Percentiles rank a stretch among this genome's conserved stretches.
These are phyloP conservation scores for Chimonanthus salicifolius DNA, from an alignment of 164 flowering plant genomes.

Conservation along the genomic window DNA sequence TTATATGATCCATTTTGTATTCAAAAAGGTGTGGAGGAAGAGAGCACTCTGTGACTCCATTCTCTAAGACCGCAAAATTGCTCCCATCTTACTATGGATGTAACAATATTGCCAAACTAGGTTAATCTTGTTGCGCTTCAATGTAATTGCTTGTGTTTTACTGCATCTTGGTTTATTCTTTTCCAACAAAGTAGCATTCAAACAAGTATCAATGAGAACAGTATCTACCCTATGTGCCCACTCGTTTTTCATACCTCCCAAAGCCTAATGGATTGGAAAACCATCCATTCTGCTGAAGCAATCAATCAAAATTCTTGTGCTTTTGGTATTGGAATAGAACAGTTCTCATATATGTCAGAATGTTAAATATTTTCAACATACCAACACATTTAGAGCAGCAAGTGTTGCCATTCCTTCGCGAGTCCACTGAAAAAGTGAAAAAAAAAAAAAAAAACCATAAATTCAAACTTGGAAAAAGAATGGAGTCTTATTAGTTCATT, in stretches of 20 bases:
- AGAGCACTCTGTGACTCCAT: too few relatives aligned
- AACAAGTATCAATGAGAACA: too few relatives aligned
- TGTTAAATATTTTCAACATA: constrained; percentile 16
- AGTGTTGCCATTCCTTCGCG: constrained; percentile 99
- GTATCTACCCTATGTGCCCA: not conserved
- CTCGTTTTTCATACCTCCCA: not conserved
- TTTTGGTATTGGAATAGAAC: not conserved
- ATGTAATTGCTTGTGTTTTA: too few relatives aligned
- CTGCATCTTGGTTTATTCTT: too few relatives aligned
- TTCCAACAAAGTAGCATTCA: too few relatives aligned
- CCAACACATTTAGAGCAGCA: constrained; percentile 95
- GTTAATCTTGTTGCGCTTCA: too few relatives aligned
- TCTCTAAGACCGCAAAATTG: too few relatives aligned
- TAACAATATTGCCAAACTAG: too few relatives aligned
- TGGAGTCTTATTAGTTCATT: not conserved
- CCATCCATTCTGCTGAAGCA: not conserved
- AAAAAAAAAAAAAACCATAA: not conserved
- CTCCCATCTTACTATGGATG: too few relatives aligned
- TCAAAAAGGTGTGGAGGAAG: too few relatives aligned
- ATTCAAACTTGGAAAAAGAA: not conserved
- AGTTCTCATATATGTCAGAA: not conserved
- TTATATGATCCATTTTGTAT: too few relatives aligned
- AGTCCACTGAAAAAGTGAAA: constrained; percentile 63
- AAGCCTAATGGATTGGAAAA: not conserved
- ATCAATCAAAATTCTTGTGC: not conserved